Evolutionary conservation across 306 rosid genomes (phyloP).

Genomic region (Ormosia emarginata): DNA sequence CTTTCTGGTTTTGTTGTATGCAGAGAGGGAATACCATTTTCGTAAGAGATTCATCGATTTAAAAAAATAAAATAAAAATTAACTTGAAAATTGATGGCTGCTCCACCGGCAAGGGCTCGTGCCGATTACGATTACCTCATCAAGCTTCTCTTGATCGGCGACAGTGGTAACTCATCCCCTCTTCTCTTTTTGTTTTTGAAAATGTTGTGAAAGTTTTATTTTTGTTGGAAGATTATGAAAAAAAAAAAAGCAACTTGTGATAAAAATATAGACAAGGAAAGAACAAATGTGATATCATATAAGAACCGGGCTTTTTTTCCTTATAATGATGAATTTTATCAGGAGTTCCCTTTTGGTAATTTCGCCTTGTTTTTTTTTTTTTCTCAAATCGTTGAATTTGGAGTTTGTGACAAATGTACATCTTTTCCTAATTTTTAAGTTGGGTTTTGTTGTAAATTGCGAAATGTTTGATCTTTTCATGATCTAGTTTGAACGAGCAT

Average conservation of each 20-base stretch:
- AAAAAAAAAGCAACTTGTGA: background rate
- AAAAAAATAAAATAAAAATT: background rate
- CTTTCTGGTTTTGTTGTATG: background rate
- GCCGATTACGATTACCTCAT: conserved; percentile 98
- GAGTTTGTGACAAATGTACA: background rate
- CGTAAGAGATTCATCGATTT: conserved; percentile 13
- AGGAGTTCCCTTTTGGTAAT: background rate
- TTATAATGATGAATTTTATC: background rate
- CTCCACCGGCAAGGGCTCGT: conserved; percentile 98
- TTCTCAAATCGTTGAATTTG: conserved; percentile 6
- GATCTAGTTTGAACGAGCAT: conserved; percentile 16
- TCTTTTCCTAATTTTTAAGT: background rate
- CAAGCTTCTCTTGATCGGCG: conserved; percentile 94
- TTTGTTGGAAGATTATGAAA: background rate
- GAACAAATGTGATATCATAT: background rate
- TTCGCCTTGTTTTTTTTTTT: background rate
- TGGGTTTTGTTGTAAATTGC: background rate
- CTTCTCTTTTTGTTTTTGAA: background rate
- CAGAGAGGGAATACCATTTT: conserved; percentile 28
- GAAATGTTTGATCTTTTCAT: background rate
- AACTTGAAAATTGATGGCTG: conserved; percentile 62
- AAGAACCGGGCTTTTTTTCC: background rate
- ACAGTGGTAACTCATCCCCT: conserved; percentile 57
- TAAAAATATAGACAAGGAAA: background rate
- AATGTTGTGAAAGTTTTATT: background rate